phyloP scores from a whole-genome alignment of 192 early-diverging fungal genomes.

The Dissophora ornata region DNA sequence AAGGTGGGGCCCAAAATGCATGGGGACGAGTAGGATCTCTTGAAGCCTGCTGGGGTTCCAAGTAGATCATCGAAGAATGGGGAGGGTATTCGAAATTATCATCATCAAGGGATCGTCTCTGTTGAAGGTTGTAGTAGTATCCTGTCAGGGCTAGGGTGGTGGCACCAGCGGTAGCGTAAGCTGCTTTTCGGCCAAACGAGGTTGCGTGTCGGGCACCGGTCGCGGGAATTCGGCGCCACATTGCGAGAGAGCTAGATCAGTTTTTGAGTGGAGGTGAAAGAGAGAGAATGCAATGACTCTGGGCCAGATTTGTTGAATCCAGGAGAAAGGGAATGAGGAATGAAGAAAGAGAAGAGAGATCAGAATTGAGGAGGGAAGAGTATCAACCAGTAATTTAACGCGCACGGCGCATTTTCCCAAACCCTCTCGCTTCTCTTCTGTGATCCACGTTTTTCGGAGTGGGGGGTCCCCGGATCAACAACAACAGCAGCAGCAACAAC shows the following conservation, averaged over 20 bases:
- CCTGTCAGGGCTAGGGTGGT: constrained; percentile 32
- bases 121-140: constrained; percentile 37
- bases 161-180: constrained; percentile 37
- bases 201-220: constrained; percentile 20
- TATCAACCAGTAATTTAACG: background rate
- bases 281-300: constrained; percentile 1
- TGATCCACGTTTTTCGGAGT: background rate
- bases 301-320: too few species aligned
- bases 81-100: constrained; percentile 34
- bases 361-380: constrained; percentile 1
- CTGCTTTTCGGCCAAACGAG: constrained; percentile 24
- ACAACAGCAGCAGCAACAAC: too few species aligned
- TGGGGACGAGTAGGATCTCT: constrained; percentile 61
- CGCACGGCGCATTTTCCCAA: too few species aligned
- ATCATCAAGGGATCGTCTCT: constrained; percentile 10
- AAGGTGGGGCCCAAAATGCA: constrained; percentile 80
- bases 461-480: background rate
- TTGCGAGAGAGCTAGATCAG: constrained; percentile 13
- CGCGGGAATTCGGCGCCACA: constrained; percentile 50
- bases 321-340: constrained; percentile 5
- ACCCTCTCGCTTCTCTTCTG: background rate
- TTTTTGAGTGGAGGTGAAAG: background rate
- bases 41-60: constrained; percentile 33
- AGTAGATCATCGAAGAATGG: constrained; percentile 45
- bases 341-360: constrained; percentile 1